Conservation (phyloP, 2,329 filamentous ascomycete genomes). For the Lachnellula willkommii region DNA sequence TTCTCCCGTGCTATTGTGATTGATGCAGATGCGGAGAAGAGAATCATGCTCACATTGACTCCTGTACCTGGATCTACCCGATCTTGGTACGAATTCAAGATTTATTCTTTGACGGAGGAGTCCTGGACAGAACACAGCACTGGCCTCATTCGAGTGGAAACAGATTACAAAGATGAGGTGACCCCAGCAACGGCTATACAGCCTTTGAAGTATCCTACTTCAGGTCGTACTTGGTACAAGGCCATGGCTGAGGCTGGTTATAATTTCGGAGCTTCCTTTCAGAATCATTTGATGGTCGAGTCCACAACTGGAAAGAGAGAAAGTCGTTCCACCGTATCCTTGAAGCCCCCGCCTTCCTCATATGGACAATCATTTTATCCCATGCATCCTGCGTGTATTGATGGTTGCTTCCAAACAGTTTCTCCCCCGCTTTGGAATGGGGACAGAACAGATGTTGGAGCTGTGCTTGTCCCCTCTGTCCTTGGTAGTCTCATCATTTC, state of each 20-base stretch:
- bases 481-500: constrained; percentile 23
- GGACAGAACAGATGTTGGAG: constrained; percentile 4
- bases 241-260: constrained; percentile 20
- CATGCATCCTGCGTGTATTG: constrained; percentile 15
- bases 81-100: constrained; percentile 27
- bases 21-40: constrained; percentile 1
- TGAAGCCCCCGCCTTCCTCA: not conserved
- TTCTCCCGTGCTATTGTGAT: constrained; percentile 7
- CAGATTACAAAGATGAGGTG: not conserved
- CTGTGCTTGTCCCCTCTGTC: constrained; percentile 17
- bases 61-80: not conserved
- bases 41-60: constrained; percentile 1
- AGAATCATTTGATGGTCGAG: constrained; percentile 12
- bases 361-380: constrained; percentile 9
- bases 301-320: not conserved
- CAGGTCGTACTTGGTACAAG: constrained; percentile 15
- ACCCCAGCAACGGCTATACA: not conserved
- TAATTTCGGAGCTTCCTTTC: constrained; percentile 22
- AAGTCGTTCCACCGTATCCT: constrained; percentile 1
- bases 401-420: constrained; percentile 13
- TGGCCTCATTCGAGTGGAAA: constrained; percentile 18
- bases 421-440: constrained; percentile 8
- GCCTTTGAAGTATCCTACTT: constrained; percentile 1
- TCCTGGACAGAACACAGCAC: constrained; percentile 28
- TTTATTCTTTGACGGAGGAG: constrained; percentile 22